Conservation (phyloP, 805 yeast species). For the Kodamaea hsintzibuensis region DNA sequence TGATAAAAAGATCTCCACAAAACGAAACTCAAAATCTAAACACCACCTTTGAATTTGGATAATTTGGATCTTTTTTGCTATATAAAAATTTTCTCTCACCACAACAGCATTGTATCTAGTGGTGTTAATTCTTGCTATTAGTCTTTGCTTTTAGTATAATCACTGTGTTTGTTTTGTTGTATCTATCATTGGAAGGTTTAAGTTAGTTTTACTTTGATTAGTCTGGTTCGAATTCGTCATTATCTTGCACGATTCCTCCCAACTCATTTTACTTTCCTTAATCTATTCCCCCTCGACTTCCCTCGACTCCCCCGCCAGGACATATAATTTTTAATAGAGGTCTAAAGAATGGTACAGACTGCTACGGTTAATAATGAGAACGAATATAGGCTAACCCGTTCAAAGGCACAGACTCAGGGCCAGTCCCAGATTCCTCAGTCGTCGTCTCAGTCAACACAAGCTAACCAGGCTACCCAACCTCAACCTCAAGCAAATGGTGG, state of each 20-base stretch:
- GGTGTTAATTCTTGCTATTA: not conserved
- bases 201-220: not conserved
- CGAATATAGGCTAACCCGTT: constrained; percentile 36
- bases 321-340: not conserved
- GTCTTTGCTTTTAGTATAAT: not conserved
- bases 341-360: constrained; percentile 16
- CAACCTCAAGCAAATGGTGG: not conserved
- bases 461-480: not conserved
- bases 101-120: not conserved
- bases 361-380: constrained; percentile 35
- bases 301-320: too few relatives aligned
- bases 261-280: too few relatives aligned
- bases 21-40: not conserved
- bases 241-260: not conserved
- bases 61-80: constrained; percentile 3
- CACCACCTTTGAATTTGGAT: not conserved
- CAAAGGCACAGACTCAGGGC: constrained; percentile 19
- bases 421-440: not conserved
- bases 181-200: not conserved
- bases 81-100: not conserved
- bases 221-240: not conserved
- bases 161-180: not conserved
- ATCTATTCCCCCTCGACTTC: too few relatives aligned
- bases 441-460: not conserved
- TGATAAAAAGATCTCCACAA: constrained; percentile 1